A percentile compares a stretch with the other conserved stretches of the same genome.
These are phyloP conservation scores for Malus hybrid DNA, from an alignment of 331 rosid species.

Conservation along the genomic window DNA sequence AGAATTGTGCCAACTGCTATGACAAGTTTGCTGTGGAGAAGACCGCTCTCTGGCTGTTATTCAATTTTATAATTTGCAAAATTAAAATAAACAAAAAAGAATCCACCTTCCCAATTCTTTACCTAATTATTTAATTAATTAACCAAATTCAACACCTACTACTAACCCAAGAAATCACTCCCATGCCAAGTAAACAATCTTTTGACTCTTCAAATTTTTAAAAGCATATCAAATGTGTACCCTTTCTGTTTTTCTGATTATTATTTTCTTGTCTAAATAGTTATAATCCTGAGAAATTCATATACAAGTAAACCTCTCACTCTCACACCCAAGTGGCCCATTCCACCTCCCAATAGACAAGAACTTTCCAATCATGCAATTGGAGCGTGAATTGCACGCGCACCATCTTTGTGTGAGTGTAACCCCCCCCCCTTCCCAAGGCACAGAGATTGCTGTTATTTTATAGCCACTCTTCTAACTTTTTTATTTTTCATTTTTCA, in stretches of 20 bases:
- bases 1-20: neutral
- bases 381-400: neutral
- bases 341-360: neutral
- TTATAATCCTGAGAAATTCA: neutral
- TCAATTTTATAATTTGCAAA: constrained; percentile 1
- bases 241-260: neutral
- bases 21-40: neutral
- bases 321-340: neutral
- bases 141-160: constrained; percentile 26
- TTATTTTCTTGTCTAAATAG: neutral
- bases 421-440: neutral
- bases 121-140: constrained; percentile 19
- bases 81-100: neutral
- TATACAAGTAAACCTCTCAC: neutral
- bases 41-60: neutral
- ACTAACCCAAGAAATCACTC: constrained; percentile 10
- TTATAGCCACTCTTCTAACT: constrained; percentile 18
- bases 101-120: constrained; percentile 3
- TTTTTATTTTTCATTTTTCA: neutral
- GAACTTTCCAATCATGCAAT: neutral
- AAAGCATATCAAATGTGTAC: neutral
- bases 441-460: constrained; percentile 20
- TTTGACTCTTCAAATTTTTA: constrained; percentile 18
- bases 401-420: neutral
- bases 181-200: constrained; percentile 2